Evolutionary conservation across 192 early-diverging fungal species (phyloP), one percentile per base, ranked within the genome.

Genomic region (Entomortierella beljakovae): DNA sequence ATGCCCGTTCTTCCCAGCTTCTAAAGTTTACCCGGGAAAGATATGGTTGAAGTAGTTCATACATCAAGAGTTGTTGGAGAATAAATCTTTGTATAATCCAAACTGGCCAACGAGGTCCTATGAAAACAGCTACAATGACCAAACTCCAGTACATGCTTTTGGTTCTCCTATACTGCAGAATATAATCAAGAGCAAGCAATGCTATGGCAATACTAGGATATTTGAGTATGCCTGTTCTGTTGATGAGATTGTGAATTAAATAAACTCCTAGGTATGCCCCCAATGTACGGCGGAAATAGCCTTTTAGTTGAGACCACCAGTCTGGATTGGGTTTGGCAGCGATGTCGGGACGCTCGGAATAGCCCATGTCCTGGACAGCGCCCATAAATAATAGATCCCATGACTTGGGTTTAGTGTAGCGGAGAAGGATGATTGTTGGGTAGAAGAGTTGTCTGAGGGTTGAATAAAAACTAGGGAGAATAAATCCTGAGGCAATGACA

Each of bases 11-110:
- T 51, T 77, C 65, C 73, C 73, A 77, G 10, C 29, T 31, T 53
- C 68, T 77, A 29, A 77, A 77, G 9, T 64, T 29, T 3, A 63
- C 65, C 2, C 73, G 60, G 0, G 46, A 33, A 7, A 77, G 37
- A 9, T 77, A 77, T 1, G 73, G 73, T 23, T 77, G 73, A 28
- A 77, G 15, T 10, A 77, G 61, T 23, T 77, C 73, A 49, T 77
- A 77, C 32, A 74, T 53, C 22, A 74, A 61, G 35, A 65, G 57
- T 22, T 74, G 63, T 22, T 74, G 71, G 16, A 74, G 25, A 5
- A 40, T 26, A 13, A 63, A 29, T 0, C 23, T 60, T n/a, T 74
- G 71, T 5, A 61, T 40, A 18, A 38, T 11, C 71, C 57, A 61
- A 10, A 74, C 37, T 13, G 64, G 71, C 49, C 61, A 58, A 1